Percentiles rank a stretch among this genome's conserved stretches.
Evolutionary conservation across 139 green algal species (phyloP).

Genomic region (Axilococcus clingmanii): DNA sequence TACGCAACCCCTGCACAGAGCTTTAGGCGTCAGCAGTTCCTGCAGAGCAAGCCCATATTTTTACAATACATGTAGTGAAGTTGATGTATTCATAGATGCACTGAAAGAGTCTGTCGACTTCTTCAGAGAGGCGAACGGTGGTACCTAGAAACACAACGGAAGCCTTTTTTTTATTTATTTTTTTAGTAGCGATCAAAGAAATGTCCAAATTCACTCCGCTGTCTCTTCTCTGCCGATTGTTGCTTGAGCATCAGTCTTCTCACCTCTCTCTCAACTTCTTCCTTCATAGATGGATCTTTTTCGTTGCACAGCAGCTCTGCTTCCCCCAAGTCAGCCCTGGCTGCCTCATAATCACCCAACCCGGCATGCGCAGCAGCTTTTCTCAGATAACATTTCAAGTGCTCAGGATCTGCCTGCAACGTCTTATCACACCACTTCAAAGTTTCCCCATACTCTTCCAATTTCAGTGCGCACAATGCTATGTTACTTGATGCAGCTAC

Average conservation of each 20-base stretch:
- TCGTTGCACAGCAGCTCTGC: conserved; percentile 3
- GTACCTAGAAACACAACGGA: neutral
- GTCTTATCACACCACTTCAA: conserved; percentile 25
- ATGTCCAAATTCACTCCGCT: conserved; percentile 7
- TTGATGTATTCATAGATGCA: conserved; percentile 80
- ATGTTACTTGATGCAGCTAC: conserved; percentile 21
- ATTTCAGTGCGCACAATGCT: conserved; percentile 8
- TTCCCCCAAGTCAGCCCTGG: conserved; percentile 9
- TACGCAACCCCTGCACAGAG: conserved; percentile 88
- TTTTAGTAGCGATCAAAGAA: conserved; percentile 11
- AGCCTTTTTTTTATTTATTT: no score
- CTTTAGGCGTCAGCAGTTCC: conserved; percentile 71
- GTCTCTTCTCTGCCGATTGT: conserved; percentile 14
- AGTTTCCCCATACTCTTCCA: conserved; percentile 21
- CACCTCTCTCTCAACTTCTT: conserved; percentile 18
- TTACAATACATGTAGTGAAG: conserved; percentile 88
- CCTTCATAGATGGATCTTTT: conserved; percentile 7
- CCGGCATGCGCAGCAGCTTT: conserved; percentile 4
- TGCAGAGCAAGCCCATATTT: conserved; percentile 84
- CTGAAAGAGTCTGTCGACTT: conserved; percentile 81
- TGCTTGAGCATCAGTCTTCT: conserved; percentile 5
- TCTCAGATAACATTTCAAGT: conserved; percentile 27
- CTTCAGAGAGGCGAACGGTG: conserved; percentile 64
- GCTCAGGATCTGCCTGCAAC: conserved; percentile 13
- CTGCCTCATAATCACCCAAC: conserved; percentile 15